These are phyloP conservation scores for Tetradesmus obliquus DNA, from an alignment of 139 green algal species.

Conservation along the genomic window DNA sequence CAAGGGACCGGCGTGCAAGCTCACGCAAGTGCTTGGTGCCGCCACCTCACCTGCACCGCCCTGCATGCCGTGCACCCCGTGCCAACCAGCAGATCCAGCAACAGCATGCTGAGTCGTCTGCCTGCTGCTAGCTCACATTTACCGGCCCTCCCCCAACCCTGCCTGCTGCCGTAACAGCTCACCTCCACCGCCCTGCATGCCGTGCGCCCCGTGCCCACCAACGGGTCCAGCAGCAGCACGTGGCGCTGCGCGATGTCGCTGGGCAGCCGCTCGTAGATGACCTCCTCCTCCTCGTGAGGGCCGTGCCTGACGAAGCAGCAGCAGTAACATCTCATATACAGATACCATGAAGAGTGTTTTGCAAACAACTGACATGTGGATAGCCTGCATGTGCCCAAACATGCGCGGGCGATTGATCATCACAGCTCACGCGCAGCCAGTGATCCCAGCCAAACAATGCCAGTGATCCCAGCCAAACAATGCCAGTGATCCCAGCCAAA, in stretches of 20 bases:
- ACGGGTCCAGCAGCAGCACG: slow-evolving; percentile 97
- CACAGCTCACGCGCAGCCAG: too few species aligned
- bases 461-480: too few species aligned
- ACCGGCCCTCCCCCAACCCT: neutral
- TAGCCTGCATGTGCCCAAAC: neutral
- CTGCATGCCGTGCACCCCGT: slow-evolving; percentile 84
- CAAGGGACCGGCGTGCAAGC: too few species aligned
- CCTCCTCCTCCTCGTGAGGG: slow-evolving; percentile 56
- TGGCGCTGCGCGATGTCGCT: slow-evolving; percentile 90
- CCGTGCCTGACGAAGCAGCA: slow-evolving; percentile 52
- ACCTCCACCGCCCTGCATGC: slow-evolving; percentile 82
- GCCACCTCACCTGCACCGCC: slow-evolving; percentile 73
- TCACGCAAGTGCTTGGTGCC: too few species aligned
- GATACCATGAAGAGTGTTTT: neutral
- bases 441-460: too few species aligned
- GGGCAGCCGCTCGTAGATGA: slow-evolving; percentile 98
- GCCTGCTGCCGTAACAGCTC: neutral
- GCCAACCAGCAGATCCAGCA: slow-evolving; percentile 96
- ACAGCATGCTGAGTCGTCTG: slow-evolving; percentile 74
- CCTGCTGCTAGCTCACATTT: neutral
- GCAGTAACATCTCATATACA: neutral
- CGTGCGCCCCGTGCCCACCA: slow-evolving; percentile 92
- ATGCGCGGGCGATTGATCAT: neutral
- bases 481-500: too few species aligned
- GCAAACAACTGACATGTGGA: neutral